Conservation (phyloP, 768 basidiomycete genomes). For the Stropharia rugosoannulata region DNA sequence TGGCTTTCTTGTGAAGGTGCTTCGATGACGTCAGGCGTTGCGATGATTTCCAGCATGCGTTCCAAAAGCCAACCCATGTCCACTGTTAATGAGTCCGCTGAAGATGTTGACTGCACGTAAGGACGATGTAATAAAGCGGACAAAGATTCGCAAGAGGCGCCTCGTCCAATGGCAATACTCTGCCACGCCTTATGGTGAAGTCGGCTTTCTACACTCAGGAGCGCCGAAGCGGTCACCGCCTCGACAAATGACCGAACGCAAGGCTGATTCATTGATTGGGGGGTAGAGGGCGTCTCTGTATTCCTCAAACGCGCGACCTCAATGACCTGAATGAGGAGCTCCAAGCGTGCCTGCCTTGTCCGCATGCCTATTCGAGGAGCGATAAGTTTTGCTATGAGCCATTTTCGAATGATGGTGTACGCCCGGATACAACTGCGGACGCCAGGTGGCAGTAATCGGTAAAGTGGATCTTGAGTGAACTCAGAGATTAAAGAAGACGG, state of each 20-base stretch:
- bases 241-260: slow-evolving; percentile 82
- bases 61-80: slow-evolving; percentile 86
- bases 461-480: slow-evolving; percentile 64
- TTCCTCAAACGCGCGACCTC: slow-evolving; percentile 71
- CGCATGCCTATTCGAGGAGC: slow-evolving; percentile 63
- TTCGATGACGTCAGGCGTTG: slow-evolving; percentile 68
- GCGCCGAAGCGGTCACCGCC: slow-evolving; percentile 69
- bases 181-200: slow-evolving; percentile 79
- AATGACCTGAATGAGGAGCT: slow-evolving; percentile 66
- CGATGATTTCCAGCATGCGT: slow-evolving; percentile 76
- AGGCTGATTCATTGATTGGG: slow-evolving; percentile 51
- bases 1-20: slow-evolving; percentile 51
- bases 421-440: slow-evolving; percentile 77
- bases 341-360: slow-evolving; percentile 69
- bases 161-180: slow-evolving; percentile 62
- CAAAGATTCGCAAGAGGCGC: slow-evolving; percentile 62
- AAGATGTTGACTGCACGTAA: slow-evolving; percentile 38
- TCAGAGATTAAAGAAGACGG: slow-evolving; percentile 74
- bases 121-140: slow-evolving; percentile 54
- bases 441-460: slow-evolving; percentile 73
- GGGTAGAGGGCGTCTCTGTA: slow-evolving; percentile 37
- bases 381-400: slow-evolving; percentile 71
- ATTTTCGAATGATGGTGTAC: slow-evolving; percentile 74
- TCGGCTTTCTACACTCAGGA: slow-evolving; percentile 79
- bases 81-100: slow-evolving; percentile 56